phyloP scores from a whole-genome alignment of 208 protist species.

The Zelonia costaricensis region DNA sequence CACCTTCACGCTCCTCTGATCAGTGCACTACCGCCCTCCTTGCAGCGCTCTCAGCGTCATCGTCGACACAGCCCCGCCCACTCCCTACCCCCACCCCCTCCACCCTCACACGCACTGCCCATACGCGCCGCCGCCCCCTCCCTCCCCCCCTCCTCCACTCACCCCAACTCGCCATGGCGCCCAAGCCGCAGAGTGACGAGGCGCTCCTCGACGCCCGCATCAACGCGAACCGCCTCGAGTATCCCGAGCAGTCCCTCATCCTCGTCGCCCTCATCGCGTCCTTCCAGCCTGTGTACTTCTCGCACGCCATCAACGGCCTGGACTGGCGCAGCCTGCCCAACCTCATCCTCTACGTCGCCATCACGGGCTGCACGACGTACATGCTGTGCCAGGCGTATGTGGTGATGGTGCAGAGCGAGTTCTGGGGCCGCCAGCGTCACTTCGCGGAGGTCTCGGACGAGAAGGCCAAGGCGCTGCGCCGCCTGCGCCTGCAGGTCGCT shows the following conservation, averaged over 20 bases:
- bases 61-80: too few relatives aligned
- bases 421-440: slow-evolving; percentile 90
- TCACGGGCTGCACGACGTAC: slow-evolving; percentile 60
- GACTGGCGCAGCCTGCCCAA: slow-evolving; percentile 62
- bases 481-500: slow-evolving; percentile 80
- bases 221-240: slow-evolving; percentile 79
- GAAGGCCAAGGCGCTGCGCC: slow-evolving; percentile 61
- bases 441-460: slow-evolving; percentile 70
- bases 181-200: slow-evolving; percentile 46
- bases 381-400: slow-evolving; percentile 84
- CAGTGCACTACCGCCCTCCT: too few relatives aligned
- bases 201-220: slow-evolving; percentile 84
- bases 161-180: too few relatives aligned
- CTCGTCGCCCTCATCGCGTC: slow-evolving; percentile 62
- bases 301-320: slow-evolving; percentile 83
- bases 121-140: too few relatives aligned
- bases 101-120: too few relatives aligned
- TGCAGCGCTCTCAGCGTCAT: too few relatives aligned
- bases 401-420: slow-evolving; percentile 88
- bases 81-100: too few relatives aligned
- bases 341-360: slow-evolving; percentile 55
- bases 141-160: too few relatives aligned
- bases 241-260: slow-evolving; percentile 68
- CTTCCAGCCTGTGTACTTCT: slow-evolving; percentile 87
- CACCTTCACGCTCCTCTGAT: too few relatives aligned